Conservation (phyloP, 495 filamentous ascomycete species). For the Penicillium tannophilum region DNA sequence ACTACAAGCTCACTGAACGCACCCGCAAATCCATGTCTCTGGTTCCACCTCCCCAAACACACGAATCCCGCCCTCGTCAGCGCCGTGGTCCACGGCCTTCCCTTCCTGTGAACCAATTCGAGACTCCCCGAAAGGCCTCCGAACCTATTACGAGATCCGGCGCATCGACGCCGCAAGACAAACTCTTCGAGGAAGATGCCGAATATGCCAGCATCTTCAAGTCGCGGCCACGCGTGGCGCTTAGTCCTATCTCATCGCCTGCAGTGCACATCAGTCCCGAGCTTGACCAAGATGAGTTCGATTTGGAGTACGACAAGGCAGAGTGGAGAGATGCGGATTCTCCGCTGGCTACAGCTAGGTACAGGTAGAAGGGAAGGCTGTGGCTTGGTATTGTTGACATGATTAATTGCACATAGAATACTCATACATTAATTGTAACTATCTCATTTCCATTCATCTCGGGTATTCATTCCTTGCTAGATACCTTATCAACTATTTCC, state of each 20-base stretch:
- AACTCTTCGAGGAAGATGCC: constrained; percentile 65
- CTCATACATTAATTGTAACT: no score
- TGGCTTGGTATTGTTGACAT: not conserved
- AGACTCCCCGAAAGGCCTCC: constrained; percentile 50
- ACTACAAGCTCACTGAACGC: constrained; percentile 62
- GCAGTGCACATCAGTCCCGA: constrained; percentile 43
- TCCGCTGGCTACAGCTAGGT: constrained; percentile 16
- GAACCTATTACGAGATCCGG: constrained; percentile 24
- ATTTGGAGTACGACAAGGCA: constrained; percentile 25
- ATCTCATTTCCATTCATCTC: not conserved
- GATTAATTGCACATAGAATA: not conserved
- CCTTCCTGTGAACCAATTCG: constrained; percentile 64
- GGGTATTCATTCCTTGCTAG: not conserved
- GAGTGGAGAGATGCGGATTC: constrained; percentile 26
- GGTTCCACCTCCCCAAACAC: constrained; percentile 37
- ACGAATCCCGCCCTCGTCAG: constrained; percentile 27
- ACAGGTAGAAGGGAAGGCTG: constrained; percentile 2
- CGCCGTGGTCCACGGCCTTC: constrained; percentile 49
- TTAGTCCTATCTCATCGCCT: constrained; percentile 70
- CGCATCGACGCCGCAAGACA: constrained; percentile 55
- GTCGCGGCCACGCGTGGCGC: constrained; percentile 75
- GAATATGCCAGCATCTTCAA: constrained; percentile 87
- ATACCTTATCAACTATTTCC: not conserved
- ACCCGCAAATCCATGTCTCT: constrained; percentile 82
- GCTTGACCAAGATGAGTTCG: constrained; percentile 33